Percentiles rank a stretch among this genome's conserved stretches.
Evolutionary conservation across 768 basidiomycete species (phyloP).

Genomic region (Termitomyces sp.): DNA sequence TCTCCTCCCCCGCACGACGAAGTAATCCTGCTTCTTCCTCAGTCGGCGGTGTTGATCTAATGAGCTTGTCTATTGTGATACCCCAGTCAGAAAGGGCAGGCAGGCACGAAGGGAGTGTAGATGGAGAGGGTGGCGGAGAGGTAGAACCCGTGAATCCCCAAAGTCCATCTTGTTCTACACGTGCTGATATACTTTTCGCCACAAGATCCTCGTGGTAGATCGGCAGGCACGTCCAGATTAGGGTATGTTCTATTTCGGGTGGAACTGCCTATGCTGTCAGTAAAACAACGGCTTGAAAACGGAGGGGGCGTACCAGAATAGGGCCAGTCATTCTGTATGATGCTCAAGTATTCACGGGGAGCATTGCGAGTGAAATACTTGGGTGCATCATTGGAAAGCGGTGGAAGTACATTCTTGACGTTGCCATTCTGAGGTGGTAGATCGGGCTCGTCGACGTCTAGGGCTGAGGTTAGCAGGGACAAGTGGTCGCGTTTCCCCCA

Average conservation of each 20-base stretch:
- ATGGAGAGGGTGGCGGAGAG: conserved; percentile 58
- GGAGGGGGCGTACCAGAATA: conserved; percentile 60
- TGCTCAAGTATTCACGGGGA: conserved; percentile 57
- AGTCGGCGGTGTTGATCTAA: conserved; percentile 49
- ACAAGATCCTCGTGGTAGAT: conserved; percentile 63
- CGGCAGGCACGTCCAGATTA: conserved; percentile 78
- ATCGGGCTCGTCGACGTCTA: conserved; percentile 33
- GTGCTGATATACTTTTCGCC: conserved; percentile 46
- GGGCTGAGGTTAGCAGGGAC: conserved; percentile 54
- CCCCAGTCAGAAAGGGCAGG: conserved; percentile 72
- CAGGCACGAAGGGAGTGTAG: conserved; percentile 53
- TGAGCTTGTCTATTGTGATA: conserved; percentile 58
- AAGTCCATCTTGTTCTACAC: conserved; percentile 72
- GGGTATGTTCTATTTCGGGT: conserved; percentile 65
- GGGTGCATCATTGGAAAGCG: conserved; percentile 37
- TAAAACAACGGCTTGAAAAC: neutral
- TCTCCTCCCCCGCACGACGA: conserved; percentile 50
- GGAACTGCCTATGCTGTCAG: conserved; percentile 56
- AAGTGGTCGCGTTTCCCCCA: conserved; percentile 74
- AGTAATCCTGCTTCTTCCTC: conserved; percentile 54
- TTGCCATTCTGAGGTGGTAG: neutral
- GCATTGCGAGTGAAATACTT: conserved; percentile 68
- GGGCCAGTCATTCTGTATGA: conserved; percentile 86
- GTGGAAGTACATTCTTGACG: conserved; percentile 21
- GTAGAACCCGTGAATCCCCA: conserved; percentile 76